Base-by-base conservation (phyloP, 2,329 filamentous ascomycete species). In the Peltaster fructicola region DNA sequence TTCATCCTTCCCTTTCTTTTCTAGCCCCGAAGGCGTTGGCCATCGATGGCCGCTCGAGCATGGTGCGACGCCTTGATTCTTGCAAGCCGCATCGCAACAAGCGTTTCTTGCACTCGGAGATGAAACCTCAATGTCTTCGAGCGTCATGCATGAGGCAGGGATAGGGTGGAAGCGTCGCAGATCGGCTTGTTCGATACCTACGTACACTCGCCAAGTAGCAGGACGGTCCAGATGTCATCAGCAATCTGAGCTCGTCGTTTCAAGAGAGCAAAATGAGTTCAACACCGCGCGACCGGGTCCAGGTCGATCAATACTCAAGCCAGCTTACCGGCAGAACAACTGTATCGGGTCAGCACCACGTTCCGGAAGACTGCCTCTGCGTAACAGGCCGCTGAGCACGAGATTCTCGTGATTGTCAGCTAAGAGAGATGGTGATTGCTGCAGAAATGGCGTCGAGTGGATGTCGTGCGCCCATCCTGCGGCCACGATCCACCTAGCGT, bases 241-340 rank as follows among this genome's bases (percentile, higher is more conserved):
- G 34, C 33, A 33, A 35, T 24, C 34, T 30, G 27, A 26, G 21
- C 26, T 30, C 21, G 23, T 21, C 14, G 19, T 17, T 23, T 26
- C 21, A 14, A 23, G 23, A 23, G 27, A n/a, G n/a, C n/a, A n/a
- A n/a, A n/a, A n/a, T n/a, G n/a, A n/a, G n/a, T n/a, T n/a, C n/a
- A n/a, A n/a, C n/a, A n/a, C n/a, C n/a, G n/a, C n/a, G n/a, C n/a
- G n/a, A n/a, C n/a, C n/a, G n/a, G n/a, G 9, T 9, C 4, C 23
- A 17, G 27, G 27, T 31, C 24, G 26, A 33, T 34, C 26, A 26
- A 26, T 37, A 35, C 27, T 37, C 27, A 34, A 36, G 27, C 20
- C 34, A 26, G 35, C 30, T 27, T 25, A 26, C 33, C 31, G 33
- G 32, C 25, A 35, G 33, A 32, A 36, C 38, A 34, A 33, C 32